Conservation (phyloP, 2,329 filamentous ascomycete genomes). For the Teratosphaeria epicoccoides region DNA sequence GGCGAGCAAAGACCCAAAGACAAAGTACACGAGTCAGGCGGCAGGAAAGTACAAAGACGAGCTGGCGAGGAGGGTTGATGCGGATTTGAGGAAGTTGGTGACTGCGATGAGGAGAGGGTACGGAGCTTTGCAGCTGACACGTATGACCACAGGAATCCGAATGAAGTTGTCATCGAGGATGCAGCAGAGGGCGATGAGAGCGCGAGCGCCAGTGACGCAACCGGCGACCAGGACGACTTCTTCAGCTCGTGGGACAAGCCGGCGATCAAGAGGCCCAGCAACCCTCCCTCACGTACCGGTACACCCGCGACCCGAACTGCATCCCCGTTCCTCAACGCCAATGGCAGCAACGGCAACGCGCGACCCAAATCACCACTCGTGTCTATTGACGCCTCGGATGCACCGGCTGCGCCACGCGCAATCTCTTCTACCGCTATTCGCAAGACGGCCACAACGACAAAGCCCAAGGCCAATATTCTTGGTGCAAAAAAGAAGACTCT, state of each 20-base stretch:
- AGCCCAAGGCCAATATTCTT: constrained; percentile 55
- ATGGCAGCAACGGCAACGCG: constrained; percentile 47
- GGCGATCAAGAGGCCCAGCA: constrained; percentile 88
- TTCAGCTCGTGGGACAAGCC: constrained; percentile 99
- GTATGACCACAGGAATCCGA: constrained; percentile 54
- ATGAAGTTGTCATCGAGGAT: constrained; percentile 67
- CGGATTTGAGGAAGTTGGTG: constrained; percentile 73
- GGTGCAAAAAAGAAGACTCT: constrained; percentile 58
- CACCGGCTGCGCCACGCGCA: constrained; percentile 57
- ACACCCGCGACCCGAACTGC: constrained; percentile 76
- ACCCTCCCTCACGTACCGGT: constrained; percentile 77
- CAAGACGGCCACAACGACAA: constrained; percentile 55
- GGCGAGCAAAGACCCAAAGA: constrained; percentile 91
- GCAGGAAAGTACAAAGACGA: constrained; percentile 98
- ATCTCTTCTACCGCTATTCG: constrained; percentile 72
- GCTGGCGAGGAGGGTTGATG: constrained; percentile 70
- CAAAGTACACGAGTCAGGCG: constrained; percentile 89
- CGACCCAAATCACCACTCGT: constrained; percentile 74
- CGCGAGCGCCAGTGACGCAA: constrained; percentile 64
- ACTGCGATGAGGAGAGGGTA: not conserved
- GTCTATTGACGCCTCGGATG: constrained; percentile 42
- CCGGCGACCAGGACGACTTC: constrained; percentile 83
- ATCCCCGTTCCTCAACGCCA: constrained; percentile 77
- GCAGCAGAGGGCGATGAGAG: constrained; percentile 46
- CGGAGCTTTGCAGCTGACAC: constrained; percentile 14